Conservation (phyloP, 345 rosid genomes). For the Garcia nutans region DNA sequence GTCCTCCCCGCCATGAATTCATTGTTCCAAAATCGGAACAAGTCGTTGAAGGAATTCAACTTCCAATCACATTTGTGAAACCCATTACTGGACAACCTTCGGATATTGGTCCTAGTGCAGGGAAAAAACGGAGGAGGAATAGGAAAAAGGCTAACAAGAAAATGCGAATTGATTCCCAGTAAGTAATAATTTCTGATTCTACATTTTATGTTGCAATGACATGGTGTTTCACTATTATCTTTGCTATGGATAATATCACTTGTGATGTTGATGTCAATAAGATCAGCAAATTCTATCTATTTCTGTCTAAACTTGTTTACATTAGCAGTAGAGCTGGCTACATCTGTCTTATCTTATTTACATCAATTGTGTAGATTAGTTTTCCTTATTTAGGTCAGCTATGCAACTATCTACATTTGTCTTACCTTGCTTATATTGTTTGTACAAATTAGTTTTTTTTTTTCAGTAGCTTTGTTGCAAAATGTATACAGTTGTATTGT, state of each 20-base stretch:
- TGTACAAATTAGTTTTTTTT: neutral
- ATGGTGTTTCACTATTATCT: neutral
- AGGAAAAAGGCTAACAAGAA: slow-evolving; percentile 19
- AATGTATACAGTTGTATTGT: too few species aligned
- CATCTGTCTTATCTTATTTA: too few species aligned
- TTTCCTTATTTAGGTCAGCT: too few species aligned
- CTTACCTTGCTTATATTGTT: too few species aligned
- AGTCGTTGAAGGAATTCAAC: slow-evolving; percentile 3
- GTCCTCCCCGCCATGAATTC: slow-evolving; percentile 17
- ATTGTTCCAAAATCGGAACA: slow-evolving; percentile 14
- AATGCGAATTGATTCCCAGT: neutral
- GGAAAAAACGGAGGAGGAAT: slow-evolving; percentile 18
- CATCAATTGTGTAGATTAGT: too few species aligned
- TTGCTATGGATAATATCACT: neutral
- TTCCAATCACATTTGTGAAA: slow-evolving; percentile 31
- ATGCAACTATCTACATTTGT: too few species aligned
- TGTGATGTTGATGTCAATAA: neutral
- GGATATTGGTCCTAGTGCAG: neutral
- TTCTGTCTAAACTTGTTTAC: too few species aligned
- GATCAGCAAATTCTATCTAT: too few species aligned
- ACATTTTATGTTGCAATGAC: neutral
- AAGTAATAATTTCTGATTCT: neutral
- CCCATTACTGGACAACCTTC: slow-evolving; percentile 6
- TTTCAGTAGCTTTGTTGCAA: too few species aligned
- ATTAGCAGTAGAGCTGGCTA: too few species aligned